Base-by-base conservation (phyloP, 768 basidiomycete genomes). In the Lactifluus echinatus region DNA sequence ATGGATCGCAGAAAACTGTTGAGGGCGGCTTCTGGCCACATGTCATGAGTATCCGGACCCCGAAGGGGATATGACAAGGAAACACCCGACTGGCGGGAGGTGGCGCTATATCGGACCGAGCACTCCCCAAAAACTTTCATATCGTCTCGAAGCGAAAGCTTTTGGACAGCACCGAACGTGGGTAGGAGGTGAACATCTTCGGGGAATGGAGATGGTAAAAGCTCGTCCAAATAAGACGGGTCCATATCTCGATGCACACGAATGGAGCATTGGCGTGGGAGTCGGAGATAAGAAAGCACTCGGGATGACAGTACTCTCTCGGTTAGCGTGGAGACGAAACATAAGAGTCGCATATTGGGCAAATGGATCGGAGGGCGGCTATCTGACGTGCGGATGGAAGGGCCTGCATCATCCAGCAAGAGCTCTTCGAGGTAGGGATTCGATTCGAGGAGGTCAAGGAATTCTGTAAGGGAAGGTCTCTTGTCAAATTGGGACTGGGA, bases 341-440 rank as follows among this genome's bases (percentile, higher is more conserved):
- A 53, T n/a, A 61, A 29, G 37, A 63, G 51, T 42, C 59, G 61
- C 53, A 63, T 49, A 33, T 50, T 33, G 15, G 61, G 55, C 29
- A 63, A 52, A 24, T 24, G 42, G n/a, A 63, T 39, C 3, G 40
- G 50, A 34, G 28, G 53, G 31, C 61, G 61, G 17, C 26, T 50
- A 23, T 53, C 51, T 33, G 45, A 52, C 7, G 55, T 43, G 24
- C 53, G 39, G 12, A 56, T n/a, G 26, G 59, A 54, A 11, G 64
- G 64, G n/a, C 64, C 64, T 2, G 63, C 64, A 15, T 64, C 56
- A 21, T 60, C 64, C 49, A 64, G 46, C 3, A 64, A 42, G 48
- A 64, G 46, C 37, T 64, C 63, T 46, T 64, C 57, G 7, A 64
- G 59, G 42, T 26, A 31, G 21, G 59, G 53, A n/a, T 57, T 63